Base-by-base conservation (phyloP, 768 basidiomycete species). In the Rhodotorula paludigena region DNA sequence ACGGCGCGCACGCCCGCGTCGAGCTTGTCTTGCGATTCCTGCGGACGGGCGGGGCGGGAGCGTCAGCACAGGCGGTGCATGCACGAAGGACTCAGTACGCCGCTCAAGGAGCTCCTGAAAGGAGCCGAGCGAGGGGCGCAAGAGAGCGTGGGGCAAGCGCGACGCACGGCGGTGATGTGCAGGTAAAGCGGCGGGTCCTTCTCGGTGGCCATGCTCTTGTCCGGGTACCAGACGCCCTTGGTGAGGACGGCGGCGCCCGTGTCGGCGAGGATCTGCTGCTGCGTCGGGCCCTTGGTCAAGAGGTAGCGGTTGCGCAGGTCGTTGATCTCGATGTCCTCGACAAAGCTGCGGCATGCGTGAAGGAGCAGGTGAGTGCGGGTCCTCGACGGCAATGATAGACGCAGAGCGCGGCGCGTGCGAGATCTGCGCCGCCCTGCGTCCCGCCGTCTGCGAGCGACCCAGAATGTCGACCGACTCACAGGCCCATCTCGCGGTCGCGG, bases 141-240 rank as follows among this genome's bases (percentile, higher is more conserved):
- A 32, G 64, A 54, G 42, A 45, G 25, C 15, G 47, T 1, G 30
- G 23, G 20, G 42, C 15, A 41, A 15, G 57, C 3, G 16, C 25
- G 42, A 57, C 68, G 20, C 41, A 69, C 68, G 14, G 91, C 94
- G 30, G 90, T 86, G 74, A 98, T 87, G 78, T 97, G 94, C 38
- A 98, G 85, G 79, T 94, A 97, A 66, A 98, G 80, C 30, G 94
- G 89, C 36, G 92, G 91, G 74, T 97, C 92, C 77, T 86, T 90
- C 69, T 93, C 90, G 21, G 89, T 90, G 11, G 93, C 91, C 78
- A 88, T 94, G 57, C 83, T 81, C 69, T 90, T 83, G 81, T 98
- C 94, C 0, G 94, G 94, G 75, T 96, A 92, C 94, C 94, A 98
- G 8, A 87, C 83, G 30, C 94, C 94, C 80, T 92, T 92, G 33